These are phyloP conservation scores for Xylaria grammica DNA, from an alignment of 495 filamentous ascomycete species.

Conservation along the genomic window DNA sequence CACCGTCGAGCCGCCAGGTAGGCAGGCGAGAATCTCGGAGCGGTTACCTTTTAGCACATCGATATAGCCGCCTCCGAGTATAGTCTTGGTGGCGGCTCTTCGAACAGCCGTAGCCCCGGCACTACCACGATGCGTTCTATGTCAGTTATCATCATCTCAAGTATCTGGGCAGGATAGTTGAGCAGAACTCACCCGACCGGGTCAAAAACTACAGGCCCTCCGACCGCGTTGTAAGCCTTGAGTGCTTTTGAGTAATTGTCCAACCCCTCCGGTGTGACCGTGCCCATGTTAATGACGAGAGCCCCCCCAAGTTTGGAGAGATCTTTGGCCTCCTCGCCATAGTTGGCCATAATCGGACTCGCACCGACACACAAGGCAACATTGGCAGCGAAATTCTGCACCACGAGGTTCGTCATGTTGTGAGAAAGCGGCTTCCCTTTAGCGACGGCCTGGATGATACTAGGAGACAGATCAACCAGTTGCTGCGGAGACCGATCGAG, in stretches of 20 bases:
- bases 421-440: conserved; percentile 76
- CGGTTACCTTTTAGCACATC: conserved; percentile 96
- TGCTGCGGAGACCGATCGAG: conserved; percentile 57
- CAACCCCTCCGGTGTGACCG: conserved; percentile 73
- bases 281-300: conserved; percentile 95
- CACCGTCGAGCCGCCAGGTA: conserved; percentile 58
- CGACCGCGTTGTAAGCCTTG: conserved; percentile 77
- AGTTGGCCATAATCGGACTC: conserved; percentile 92
- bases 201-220: conserved; percentile 81
- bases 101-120: conserved; percentile 81
- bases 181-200: conserved; percentile 70
- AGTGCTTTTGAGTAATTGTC: conserved; percentile 64
- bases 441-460: conserved; percentile 64
- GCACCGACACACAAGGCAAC: conserved; percentile 83
- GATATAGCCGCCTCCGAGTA: conserved; percentile 78
- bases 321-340: conserved; percentile 81
- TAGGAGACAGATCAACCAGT: conserved; percentile 58
- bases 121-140: conserved; percentile 28
- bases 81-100: conserved; percentile 68
- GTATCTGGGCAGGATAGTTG: background rate
- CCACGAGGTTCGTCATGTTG: conserved; percentile 95
- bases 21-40: conserved; percentile 82
- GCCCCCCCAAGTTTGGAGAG: conserved; percentile 68
- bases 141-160: background rate
- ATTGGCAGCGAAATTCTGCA: conserved; percentile 92